Evolutionary conservation across 2,329 filamentous ascomycete species (phyloP), one percentile per base, ranked within the genome.

Genomic region (Stenocarpella maydis): DNA sequence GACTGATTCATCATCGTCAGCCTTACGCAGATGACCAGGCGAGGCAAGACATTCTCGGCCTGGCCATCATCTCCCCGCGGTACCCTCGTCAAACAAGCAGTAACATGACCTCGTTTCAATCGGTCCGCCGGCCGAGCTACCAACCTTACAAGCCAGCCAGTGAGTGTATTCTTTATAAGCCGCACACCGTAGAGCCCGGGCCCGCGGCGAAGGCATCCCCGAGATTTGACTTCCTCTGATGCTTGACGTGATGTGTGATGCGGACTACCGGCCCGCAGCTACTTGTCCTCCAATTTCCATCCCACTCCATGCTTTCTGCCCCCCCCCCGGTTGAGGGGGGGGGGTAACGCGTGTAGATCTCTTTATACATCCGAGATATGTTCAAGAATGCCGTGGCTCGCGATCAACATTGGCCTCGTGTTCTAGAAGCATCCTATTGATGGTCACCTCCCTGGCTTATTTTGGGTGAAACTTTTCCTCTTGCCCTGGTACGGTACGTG

Each of bases 231-330:
- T 39, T 41, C 19, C 28, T 55, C 9, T 50, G 43, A 69, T 67
- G 55, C 34, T 26, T 39, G 55, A 34, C 24, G 64, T 54, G 26
- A 61, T 61, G 58, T 34, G 58, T 61, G 58, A 61, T 61, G 58
- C 34, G 58, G 58, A 63, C 54, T 39, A 61, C 39, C 60, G 39
- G 52, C 34, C 67, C 60, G 19, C 50, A 43, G 50, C 34, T 60
- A 52, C 67, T 37, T 60, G 52, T 66, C 67, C 67, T 69, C 65
- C 52, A 69, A 65, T 55, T 69, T 69, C 50, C 60, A 67, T 70
- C 19, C 45, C 53, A 34, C 54, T 28, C 54, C 24, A 52, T 55
- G 54, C 49, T 43, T 58, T 15, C 21, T 58, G 54, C 21, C 24
- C 26, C 24, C 17, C n/a, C n/a, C n/a, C n/a, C n/a, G n/a, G n/a